phyloP scores from a whole-genome alignment of 73 alveolate species.

The Tetrahymena malaccensis region DNA sequence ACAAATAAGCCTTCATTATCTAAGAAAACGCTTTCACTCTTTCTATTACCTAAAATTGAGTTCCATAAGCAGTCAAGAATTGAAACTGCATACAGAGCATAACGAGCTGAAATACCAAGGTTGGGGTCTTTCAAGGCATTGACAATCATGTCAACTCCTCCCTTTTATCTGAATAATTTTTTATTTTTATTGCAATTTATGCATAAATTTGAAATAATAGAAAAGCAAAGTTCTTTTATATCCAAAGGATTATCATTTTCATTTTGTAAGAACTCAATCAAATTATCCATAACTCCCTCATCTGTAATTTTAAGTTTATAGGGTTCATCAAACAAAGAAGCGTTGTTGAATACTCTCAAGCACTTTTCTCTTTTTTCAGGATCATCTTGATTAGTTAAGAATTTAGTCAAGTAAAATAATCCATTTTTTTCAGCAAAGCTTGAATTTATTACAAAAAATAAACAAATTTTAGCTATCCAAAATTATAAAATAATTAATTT shows the following conservation, averaged over 20 bases:
- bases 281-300: conserved; percentile 84
- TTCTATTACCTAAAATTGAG: conserved; percentile 81
- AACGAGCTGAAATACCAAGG: conserved; percentile 44
- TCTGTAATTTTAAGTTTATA: conserved; percentile 83
- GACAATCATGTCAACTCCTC: conserved; percentile 89
- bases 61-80: conserved; percentile 91
- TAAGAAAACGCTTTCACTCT: conserved; percentile 82
- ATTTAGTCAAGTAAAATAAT: conserved; percentile 28
- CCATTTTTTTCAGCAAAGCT: conserved; percentile 42
- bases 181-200: conserved; percentile 83
- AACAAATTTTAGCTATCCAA: background rate
- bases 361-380: conserved; percentile 36
- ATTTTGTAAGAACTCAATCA: conserved; percentile 79
- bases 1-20: conserved; percentile 91
- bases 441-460: background rate
- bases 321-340: conserved; percentile 29
- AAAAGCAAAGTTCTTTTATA: conserved; percentile 82
- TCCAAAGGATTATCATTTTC: conserved; percentile 85
- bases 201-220: conserved; percentile 85
- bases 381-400: conserved; percentile 22
- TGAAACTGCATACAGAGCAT: conserved; percentile 53
- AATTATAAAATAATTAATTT: background rate
- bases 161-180: conserved; percentile 92
- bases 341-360: conserved; percentile 30
- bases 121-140: conserved; percentile 64